These are phyloP conservation scores for Dendryphion nanum DNA, from an alignment of 2,329 filamentous ascomycete species.

Conservation along the genomic window DNA sequence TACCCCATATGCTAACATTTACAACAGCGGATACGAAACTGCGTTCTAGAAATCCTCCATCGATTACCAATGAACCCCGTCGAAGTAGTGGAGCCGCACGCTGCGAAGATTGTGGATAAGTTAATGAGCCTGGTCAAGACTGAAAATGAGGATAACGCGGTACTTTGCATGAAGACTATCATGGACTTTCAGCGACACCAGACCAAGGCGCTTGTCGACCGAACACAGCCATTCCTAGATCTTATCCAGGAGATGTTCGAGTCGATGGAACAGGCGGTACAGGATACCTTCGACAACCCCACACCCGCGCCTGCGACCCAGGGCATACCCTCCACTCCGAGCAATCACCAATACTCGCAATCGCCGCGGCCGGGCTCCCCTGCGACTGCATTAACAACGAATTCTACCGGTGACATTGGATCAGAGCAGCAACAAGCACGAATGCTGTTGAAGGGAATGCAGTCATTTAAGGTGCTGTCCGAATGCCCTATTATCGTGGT, in stretches of 20 bases:
- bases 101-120: constrained; percentile 83
- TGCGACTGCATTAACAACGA: constrained; percentile 75
- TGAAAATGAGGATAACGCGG: constrained; percentile 98
- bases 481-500: constrained; percentile 99
- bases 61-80: constrained; percentile 72
- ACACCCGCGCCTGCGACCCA: constrained; percentile 52
- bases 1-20: constrained; percentile 11
- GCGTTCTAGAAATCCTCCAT: constrained; percentile 90
- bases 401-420: constrained; percentile 69
- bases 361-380: constrained; percentile 89
- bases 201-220: constrained; percentile 73
- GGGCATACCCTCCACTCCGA: constrained; percentile 63
- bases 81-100: constrained; percentile 84
- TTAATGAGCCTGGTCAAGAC: constrained; percentile 83
- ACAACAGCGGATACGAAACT: constrained; percentile 79
- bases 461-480: constrained; percentile 96
- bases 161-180: constrained; percentile 96
- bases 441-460: constrained; percentile 87
- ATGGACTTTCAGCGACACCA: constrained; percentile 97
- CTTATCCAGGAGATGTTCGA: constrained; percentile 96
- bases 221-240: constrained; percentile 85
- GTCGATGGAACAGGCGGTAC: constrained; percentile 91
- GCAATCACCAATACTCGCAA: constrained; percentile 67
- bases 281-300: constrained; percentile 86
- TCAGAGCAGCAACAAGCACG: constrained; percentile 80